These are phyloP conservation scores for Sutorius australiensis DNA, from an alignment of 768 basidiomycete genomes.

Conservation along the genomic window DNA sequence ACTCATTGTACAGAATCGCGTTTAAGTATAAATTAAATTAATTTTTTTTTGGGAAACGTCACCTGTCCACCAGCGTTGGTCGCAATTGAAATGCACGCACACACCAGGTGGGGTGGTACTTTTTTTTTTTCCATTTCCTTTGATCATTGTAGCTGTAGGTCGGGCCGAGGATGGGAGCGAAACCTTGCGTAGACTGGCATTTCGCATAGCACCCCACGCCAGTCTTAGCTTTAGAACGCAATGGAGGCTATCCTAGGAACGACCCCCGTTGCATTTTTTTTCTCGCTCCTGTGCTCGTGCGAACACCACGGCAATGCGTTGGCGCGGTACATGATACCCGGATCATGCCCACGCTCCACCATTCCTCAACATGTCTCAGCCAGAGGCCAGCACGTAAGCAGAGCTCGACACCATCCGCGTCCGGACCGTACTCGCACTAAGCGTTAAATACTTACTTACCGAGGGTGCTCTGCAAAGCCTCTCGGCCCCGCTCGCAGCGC, in stretches of 20 bases:
- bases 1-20: neutral
- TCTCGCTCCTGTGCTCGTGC: neutral
- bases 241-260: neutral
- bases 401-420: no score
- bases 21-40: neutral
- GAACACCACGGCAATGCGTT: neutral
- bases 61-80: constrained; percentile 1
- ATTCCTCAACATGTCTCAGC: neutral
- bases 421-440: no score
- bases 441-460: no score
- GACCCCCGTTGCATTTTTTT: neutral
- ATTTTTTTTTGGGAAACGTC: neutral
- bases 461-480: no score
- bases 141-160: neutral
- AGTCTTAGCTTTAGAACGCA: neutral
- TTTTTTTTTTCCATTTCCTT: neutral
- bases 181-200: neutral
- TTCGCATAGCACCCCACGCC: neutral
- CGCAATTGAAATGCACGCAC: neutral
- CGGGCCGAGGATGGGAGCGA: neutral
- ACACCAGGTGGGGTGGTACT: neutral
- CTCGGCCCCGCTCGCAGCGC: no score
- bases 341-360: neutral
- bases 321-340: neutral
- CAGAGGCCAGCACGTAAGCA: no score